Conservation (phyloP, 129 eudicot genomes). For the Chrysanthemum seticuspe region DNA sequence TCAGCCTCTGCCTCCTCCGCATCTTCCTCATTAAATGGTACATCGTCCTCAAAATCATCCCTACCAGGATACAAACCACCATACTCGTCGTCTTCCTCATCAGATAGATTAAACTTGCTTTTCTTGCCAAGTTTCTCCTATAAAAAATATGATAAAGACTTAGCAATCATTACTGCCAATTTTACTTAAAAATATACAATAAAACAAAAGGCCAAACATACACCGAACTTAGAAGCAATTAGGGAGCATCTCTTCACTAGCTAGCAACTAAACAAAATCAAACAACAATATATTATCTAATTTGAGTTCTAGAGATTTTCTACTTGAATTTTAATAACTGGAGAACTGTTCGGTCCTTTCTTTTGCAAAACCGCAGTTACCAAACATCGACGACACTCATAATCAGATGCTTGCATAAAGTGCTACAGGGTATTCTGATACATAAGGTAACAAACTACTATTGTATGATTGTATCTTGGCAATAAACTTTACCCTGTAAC, state of each 20-base stretch:
- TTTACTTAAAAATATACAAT: neutral
- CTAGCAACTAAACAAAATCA: neutral
- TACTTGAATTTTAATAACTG: no score
- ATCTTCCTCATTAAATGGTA: slow-evolving; percentile 63
- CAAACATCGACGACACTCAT: neutral
- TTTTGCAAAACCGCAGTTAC: neutral
- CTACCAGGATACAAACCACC: slow-evolving; percentile 45
- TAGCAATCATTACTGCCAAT: neutral
- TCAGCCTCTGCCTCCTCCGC: slow-evolving; percentile 39
- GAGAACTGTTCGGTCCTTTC: neutral
- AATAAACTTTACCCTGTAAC: no score
- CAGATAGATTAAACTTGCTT: slow-evolving; percentile 79
- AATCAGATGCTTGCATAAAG: neutral
- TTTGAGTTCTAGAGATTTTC: no score
- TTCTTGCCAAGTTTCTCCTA: slow-evolving; percentile 72
- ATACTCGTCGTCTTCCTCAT: slow-evolving; percentile 91
- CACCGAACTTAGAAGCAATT: neutral
- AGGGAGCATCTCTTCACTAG: neutral
- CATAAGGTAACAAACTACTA: no score
- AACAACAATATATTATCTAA: neutral
- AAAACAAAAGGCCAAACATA: neutral
- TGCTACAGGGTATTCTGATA: no score
- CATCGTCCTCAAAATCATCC: slow-evolving; percentile 92
- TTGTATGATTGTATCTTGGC: no score
- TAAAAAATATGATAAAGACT: neutral